phyloP scores from a whole-genome alignment of 139 green algal genomes.

The Picochlorum sp. region DNA sequence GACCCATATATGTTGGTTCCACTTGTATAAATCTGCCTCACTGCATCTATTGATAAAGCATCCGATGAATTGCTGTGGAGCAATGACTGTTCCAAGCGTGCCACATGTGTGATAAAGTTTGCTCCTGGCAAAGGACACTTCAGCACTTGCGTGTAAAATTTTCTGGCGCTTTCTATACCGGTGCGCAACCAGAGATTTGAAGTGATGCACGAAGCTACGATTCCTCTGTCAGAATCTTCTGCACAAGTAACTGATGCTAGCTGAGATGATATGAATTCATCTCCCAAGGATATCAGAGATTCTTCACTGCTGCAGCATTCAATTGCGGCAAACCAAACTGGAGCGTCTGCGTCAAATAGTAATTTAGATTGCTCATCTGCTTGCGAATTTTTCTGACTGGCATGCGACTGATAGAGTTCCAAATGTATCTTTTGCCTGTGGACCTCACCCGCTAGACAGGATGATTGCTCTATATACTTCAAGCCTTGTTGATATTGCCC shows the following conservation, averaged over 20 bases:
- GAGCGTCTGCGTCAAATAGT: too few species aligned
- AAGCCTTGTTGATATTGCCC: too few species aligned
- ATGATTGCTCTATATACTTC: too few species aligned
- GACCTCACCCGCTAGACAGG: too few species aligned
- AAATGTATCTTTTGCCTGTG: too few species aligned
- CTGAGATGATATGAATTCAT: too few species aligned
- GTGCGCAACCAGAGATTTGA: background rate
- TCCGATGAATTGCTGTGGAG: background rate
- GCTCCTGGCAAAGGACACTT: conserved; percentile 44
- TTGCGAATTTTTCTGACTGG: too few species aligned
- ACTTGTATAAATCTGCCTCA: conserved; percentile 16
- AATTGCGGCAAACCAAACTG: too few species aligned
- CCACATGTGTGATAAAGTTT: conserved; percentile 42
- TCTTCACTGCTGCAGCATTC: too few species aligned
- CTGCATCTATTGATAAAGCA: background rate
- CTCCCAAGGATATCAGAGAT: too few species aligned
- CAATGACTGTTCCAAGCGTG: conserved; percentile 39
- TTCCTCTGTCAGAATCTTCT: conserved; percentile 39
- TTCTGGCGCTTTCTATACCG: conserved; percentile 33
- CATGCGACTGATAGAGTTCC: too few species aligned
- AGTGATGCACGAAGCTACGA: conserved; percentile 31
- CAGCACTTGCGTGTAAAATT: conserved; percentile 39
- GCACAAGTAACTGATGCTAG: background rate
- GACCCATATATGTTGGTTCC: conserved; percentile 39
- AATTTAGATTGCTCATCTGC: too few species aligned